Evolutionary conservation across 495 filamentous ascomycete species (phyloP), one percentile per base, ranked within the genome.

Genomic region (Sordaria brevicollis): DNA sequence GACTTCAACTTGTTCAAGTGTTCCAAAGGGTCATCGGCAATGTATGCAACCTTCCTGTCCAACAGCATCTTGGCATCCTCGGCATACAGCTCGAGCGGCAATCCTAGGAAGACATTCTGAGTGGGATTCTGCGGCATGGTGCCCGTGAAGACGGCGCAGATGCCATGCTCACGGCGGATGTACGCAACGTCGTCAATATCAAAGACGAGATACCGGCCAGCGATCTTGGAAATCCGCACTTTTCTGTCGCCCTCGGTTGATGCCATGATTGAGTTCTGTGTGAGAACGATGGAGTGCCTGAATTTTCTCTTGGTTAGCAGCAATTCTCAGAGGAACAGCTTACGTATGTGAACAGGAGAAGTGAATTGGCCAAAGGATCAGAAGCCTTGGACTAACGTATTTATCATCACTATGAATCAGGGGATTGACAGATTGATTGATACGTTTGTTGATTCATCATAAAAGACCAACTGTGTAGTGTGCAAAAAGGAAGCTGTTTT

Each of bases 31-130:
- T 96, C 93, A 77, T 97, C 90, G 74, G 91, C 89, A 70, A 96
- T 86, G 80, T 90, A 93, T 69, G 86, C 93, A 74, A 88, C 86
- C 74, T 86, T 88, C 74, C 89, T 90, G 73, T 97, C 92, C 70
- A 96, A 89, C 36, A 99, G 86, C 68, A 97, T 76, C 68, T 88
- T 86, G 3, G 89, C 93, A 81, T 99, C 95, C 78, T 98, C 95
- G 1, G 92, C 89, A 86, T 94, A 92, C 43, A 99, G 82, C 81
- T 97, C 90, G 39, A 97, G 75, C 2, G 95, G 95, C 38, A 98
- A 79, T 21, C 95, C 92, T 69, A 93, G 85, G 77, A 98, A 97
- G 66, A 97, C 85, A 83, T 97, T 99, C 79, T 99, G 95, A 74
- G 94, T 92, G 6, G 94, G 93, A 49, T 90, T 87, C 80, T 97